A percentile compares a stretch with the other conserved stretches of the same genome.
These are phyloP conservation scores for Plenodomus lindquistii DNA, from an alignment of 2,329 filamentous ascomycete species.

Conservation along the genomic window DNA sequence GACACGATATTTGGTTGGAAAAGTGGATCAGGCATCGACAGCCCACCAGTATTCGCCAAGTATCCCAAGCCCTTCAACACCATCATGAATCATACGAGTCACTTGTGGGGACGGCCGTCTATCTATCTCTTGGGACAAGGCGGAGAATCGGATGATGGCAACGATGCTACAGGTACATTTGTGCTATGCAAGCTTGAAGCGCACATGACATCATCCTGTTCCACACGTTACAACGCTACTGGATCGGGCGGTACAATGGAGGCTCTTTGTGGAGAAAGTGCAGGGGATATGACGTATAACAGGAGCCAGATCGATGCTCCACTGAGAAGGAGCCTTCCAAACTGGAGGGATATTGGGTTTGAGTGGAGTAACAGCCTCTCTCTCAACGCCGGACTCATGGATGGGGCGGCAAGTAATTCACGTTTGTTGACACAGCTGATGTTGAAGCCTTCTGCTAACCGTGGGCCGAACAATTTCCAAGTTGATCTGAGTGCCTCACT, in stretches of 20 bases:
- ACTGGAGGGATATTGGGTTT: slow-evolving; percentile 51
- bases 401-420: slow-evolving; percentile 50
- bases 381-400: slow-evolving; percentile 48
- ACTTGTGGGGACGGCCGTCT: slow-evolving; percentile 51
- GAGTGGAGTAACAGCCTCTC: slow-evolving; percentile 51
- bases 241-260: slow-evolving; percentile 61
- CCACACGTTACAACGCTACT: slow-evolving; percentile 58
- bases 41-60: slow-evolving; percentile 48
- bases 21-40: slow-evolving; percentile 56
- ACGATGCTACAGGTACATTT: slow-evolving; percentile 49
- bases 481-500: slow-evolving; percentile 53
- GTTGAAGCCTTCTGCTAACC: slow-evolving; percentile 26
- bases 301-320: slow-evolving; percentile 59
- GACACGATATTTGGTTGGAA: slow-evolving; percentile 74
- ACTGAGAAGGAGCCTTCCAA: slow-evolving; percentile 51
- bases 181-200: slow-evolving; percentile 70
- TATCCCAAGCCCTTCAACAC: slow-evolving; percentile 68
- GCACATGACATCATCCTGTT: slow-evolving; percentile 67
- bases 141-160: slow-evolving; percentile 19
- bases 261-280: slow-evolving; percentile 63
- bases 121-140: slow-evolving; percentile 66
- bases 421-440: slow-evolving; percentile 52
- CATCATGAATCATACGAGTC: slow-evolving; percentile 43
- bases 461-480: slow-evolving; percentile 16
- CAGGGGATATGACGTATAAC: slow-evolving; percentile 61